These are phyloP conservation scores for Leishmania braziliensis DNA, from an alignment of 208 protist genomes.

Conservation along the genomic window DNA sequence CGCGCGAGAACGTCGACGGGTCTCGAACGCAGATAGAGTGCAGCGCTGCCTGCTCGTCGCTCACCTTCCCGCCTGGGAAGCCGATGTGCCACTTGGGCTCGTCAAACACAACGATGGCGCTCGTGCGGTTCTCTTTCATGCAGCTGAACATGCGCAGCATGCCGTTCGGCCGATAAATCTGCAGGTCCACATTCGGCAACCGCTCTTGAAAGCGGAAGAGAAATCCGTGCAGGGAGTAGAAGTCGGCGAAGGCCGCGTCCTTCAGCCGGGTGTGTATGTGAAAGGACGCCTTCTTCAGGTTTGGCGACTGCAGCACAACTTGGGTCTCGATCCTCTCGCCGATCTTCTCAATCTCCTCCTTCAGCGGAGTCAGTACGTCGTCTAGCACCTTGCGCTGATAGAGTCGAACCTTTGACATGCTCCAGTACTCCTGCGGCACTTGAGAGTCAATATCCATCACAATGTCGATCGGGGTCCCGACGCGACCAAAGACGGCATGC, in stretches of 20 bases:
- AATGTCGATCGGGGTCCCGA: constrained; percentile 73
- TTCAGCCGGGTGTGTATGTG: constrained; percentile 87
- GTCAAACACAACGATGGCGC: constrained; percentile 81
- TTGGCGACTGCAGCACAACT: constrained; percentile 88
- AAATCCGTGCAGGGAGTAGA: constrained; percentile 80
- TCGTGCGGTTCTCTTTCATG: constrained; percentile 92
- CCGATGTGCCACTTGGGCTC: constrained; percentile 78
- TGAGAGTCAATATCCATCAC: constrained; percentile 87
- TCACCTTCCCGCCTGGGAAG: constrained; percentile 62
- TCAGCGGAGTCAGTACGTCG: constrained; percentile 56
- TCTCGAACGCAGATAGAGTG: constrained; percentile 80
- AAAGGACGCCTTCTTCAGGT: constrained; percentile 90
- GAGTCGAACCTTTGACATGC: constrained; percentile 65
- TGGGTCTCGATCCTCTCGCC: constrained; percentile 78
- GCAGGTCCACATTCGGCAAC: constrained; percentile 74
- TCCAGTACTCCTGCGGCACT: constrained; percentile 87
- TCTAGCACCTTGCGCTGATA: constrained; percentile 82
- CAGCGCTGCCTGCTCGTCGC: constrained; percentile 69
- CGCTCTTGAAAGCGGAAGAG: constrained; percentile 70
- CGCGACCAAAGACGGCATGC: constrained; percentile 82
- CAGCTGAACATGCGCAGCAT: constrained; percentile 90
- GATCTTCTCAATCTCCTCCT: constrained; percentile 71
- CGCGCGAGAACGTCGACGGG: constrained; percentile 63
- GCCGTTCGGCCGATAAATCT: constrained; percentile 84
- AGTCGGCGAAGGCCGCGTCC: constrained; percentile 87